These are phyloP conservation scores for Globisporangium nodosum DNA, from an alignment of 352 stramenopile species.

Conservation along the genomic window DNA sequence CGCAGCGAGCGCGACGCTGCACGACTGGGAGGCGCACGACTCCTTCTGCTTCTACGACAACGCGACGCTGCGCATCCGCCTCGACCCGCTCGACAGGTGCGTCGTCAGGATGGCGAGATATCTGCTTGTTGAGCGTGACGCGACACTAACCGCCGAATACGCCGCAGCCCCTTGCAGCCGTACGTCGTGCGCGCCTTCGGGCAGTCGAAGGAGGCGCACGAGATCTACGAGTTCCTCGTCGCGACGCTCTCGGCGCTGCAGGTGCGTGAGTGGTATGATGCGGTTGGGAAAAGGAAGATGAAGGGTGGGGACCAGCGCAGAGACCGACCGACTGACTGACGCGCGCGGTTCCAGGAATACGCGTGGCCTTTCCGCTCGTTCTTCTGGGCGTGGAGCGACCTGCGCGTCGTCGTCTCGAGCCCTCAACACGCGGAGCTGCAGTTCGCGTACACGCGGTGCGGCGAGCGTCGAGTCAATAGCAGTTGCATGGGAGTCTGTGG, in stretches of 20 bases:
- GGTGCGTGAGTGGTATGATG: constrained; percentile 9
- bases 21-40: constrained; percentile 52
- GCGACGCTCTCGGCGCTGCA: constrained; percentile 44
- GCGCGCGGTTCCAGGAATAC: constrained; percentile 24
- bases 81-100: constrained; percentile 72
- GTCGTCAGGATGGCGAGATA: neutral
- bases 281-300: neutral
- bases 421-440: constrained; percentile 38
- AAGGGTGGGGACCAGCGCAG: neutral
- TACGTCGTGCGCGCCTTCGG: constrained; percentile 58
- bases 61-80: constrained; percentile 57
- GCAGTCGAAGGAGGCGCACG: constrained; percentile 53
- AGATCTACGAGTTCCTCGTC: constrained; percentile 45
- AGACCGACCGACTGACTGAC: neutral
- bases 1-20: constrained; percentile 16
- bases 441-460: constrained; percentile 51
- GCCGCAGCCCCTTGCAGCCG: constrained; percentile 49
- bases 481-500: neutral
- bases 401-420: constrained; percentile 56
- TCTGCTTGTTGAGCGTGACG: no score
- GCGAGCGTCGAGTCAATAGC: neutral
- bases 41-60: constrained; percentile 81
- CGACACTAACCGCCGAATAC: constrained; percentile 3
- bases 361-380: constrained; percentile 54
- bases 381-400: constrained; percentile 77